A percentile compares a stretch with the other conserved stretches of the same genome.
Conservation (phyloP, 768 basidiomycete species). For the Lactifluus hygrophoroides region DNA sequence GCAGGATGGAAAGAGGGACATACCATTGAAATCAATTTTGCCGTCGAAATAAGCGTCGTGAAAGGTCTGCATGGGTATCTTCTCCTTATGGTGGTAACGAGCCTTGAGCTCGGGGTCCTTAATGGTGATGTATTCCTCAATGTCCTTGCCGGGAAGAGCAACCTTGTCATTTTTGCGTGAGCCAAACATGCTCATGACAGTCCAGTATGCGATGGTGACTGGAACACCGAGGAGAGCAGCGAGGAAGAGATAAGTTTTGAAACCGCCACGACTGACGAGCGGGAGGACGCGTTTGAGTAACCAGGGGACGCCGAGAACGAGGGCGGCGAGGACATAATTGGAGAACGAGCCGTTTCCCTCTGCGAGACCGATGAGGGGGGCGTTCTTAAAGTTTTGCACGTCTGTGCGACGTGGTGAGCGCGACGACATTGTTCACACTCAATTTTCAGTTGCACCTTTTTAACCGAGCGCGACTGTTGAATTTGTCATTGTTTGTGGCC, state of each 20-base stretch:
- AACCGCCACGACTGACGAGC: slow-evolving; percentile 73
- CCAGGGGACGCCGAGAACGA: slow-evolving; percentile 76
- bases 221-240: slow-evolving; percentile 68
- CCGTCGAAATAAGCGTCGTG: slow-evolving; percentile 96
- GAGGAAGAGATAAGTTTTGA: slow-evolving; percentile 80
- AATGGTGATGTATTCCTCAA: slow-evolving; percentile 88
- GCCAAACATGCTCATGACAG: slow-evolving; percentile 75
- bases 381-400: slow-evolving; percentile 75
- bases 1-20: slow-evolving; percentile 20
- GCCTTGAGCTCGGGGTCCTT: slow-evolving; percentile 74
- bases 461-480: neutral
- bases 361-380: slow-evolving; percentile 69
- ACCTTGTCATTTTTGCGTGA: slow-evolving; percentile 79
- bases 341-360: slow-evolving; percentile 83
- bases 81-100: slow-evolving; percentile 73
- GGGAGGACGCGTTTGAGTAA: slow-evolving; percentile 76
- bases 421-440: slow-evolving; percentile 1
- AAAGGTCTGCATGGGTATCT: slow-evolving; percentile 97
- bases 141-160: slow-evolving; percentile 70
- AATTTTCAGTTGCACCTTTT: too few relatives aligned
- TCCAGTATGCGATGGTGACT: slow-evolving; percentile 82
- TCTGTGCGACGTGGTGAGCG: slow-evolving; percentile 37
- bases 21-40: slow-evolving; percentile 94
- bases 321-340: slow-evolving; percentile 68
- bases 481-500: slow-evolving; percentile 4